Conservation (phyloP, 2,329 filamentous ascomycete species). For the Aspergillus pseudotamarii region DNA sequence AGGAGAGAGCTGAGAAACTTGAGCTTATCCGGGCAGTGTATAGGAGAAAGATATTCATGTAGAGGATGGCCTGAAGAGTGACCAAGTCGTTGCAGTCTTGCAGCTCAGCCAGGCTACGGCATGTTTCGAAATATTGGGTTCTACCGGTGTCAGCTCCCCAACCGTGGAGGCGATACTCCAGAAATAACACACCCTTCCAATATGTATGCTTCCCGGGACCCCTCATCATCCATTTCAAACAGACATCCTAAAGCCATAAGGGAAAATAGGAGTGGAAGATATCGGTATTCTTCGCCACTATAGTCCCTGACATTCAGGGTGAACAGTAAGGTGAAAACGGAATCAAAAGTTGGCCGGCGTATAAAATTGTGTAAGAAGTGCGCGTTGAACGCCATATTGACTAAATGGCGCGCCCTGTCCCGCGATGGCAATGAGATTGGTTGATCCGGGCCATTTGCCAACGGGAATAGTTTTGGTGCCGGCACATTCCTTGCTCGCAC, state of each 20-base stretch:
- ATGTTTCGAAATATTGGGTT: slow-evolving; percentile 10
- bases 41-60: slow-evolving; percentile 15
- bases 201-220: background rate
- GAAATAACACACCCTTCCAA: slow-evolving; percentile 5
- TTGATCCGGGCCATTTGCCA: background rate
- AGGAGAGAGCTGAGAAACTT: slow-evolving; percentile 13
- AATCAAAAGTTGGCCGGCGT: slow-evolving; percentile 12
- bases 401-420: background rate
- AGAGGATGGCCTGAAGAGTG: slow-evolving; percentile 17
- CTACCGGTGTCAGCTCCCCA: background rate
- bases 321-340: slow-evolving; percentile 11
- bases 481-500: background rate
- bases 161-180: background rate
- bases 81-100: slow-evolving; percentile 12
- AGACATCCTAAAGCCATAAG: slow-evolving; percentile 15
- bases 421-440: background rate
- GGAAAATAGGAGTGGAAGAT: slow-evolving; percentile 12
- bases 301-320: slow-evolving; percentile 12
- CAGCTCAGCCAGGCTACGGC: slow-evolving; percentile 9
- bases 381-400: slow-evolving; percentile 12
- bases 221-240: background rate
- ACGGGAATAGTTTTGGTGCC: background rate
- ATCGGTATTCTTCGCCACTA: slow-evolving; percentile 3
- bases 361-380: slow-evolving; percentile 13
- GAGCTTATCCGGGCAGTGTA: slow-evolving; percentile 7